Evolutionary conservation across 2,329 filamentous ascomycete genomes (phyloP), one percentile per base, ranked within the genome.

Genomic region (Huntiella savannae): DNA sequence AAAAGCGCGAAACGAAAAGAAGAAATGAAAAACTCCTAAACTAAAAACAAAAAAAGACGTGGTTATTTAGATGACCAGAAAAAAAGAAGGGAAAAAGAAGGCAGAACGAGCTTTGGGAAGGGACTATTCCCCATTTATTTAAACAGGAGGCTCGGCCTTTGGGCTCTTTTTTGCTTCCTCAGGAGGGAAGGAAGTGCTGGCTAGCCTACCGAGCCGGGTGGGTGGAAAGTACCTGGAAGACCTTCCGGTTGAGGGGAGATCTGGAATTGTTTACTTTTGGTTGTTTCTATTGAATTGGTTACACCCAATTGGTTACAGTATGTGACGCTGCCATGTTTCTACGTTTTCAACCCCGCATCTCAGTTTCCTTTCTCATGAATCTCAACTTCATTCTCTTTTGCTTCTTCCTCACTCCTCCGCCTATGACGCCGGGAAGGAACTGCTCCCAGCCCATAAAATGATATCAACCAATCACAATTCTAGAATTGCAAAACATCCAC

Each of bases 401-500:
- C 22, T 28, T 28, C 22, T 28, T 28, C 6, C 22, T 28, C 22
- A 10, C 22, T 28, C 22, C 22, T 28, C 22, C 19, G 19, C 44
- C 32, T 12, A 46, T 45, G 47, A 45, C 47, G 43, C 47, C 43
- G 15, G 41, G 42, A 44, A 38, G 46, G 41, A 40, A 28, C 15
- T 5, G 6, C 28, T 19, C 19, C 19, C 33, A 49, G 47, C 47
- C 22, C 22, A 28, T 2, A 3, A 28, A 28, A 28, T 28, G 22
- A 15, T 6, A 7, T n/a, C 11, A 34, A 17, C 49, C 49, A 50
- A 50, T 50, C 46, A 48, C 5, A 36, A 11, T 16, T 33, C 3
- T 22, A 48, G 38, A 50, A 48, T 50, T 50, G 37, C 44, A 38
- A 47, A 50, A 28, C 22, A 28, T 28, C 38, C 11, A 12, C 19